Conservation (phyloP, 1,284 basidiomycete species). For the Ganoderma meredithae region DNA sequence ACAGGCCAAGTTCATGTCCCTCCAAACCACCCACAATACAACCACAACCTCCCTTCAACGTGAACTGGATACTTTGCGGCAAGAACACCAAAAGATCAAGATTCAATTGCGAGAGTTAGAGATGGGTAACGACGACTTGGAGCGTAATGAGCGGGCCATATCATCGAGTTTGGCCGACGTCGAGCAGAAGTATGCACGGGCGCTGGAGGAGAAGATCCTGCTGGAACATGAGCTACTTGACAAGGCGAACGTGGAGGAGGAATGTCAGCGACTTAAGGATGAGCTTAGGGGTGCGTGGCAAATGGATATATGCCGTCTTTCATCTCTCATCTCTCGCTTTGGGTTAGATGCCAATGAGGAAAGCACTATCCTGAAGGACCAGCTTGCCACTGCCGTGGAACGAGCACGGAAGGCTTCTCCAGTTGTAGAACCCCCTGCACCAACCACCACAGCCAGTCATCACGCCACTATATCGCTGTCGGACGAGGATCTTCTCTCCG, state of each 20-base stretch:
- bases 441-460: conserved; percentile 38
- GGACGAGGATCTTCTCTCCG: conserved; percentile 63
- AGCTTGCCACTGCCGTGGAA: conserved; percentile 55
- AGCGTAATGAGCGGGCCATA: conserved; percentile 91
- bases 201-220: conserved; percentile 95
- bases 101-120: conserved; percentile 89
- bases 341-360: conserved; percentile 84
- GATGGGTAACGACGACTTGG: conserved; percentile 96
- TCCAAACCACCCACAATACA: conserved; percentile 91
- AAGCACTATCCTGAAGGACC: conserved; percentile 83
- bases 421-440: conserved; percentile 35
- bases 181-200: conserved; percentile 90
- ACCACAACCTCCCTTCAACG: conserved; percentile 87
- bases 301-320: conserved; percentile 17
- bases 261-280: conserved; percentile 91
- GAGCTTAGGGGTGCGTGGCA: conserved; percentile 82
- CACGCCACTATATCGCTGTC: conserved; percentile 45
- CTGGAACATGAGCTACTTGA: conserved; percentile 96
- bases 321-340: conserved; percentile 19
- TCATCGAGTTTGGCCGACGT: conserved; percentile 91
- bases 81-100: conserved; percentile 82
- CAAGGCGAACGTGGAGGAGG: conserved; percentile 91
- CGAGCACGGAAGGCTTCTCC: conserved; percentile 37
- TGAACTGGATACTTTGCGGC: conserved; percentile 85
- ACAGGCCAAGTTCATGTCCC: conserved; percentile 86